Evolutionary conservation across 1,139 yeast genomes (phyloP), one percentile per base, ranked within the genome.

Genomic region (Taphrina flavorubra): DNA sequence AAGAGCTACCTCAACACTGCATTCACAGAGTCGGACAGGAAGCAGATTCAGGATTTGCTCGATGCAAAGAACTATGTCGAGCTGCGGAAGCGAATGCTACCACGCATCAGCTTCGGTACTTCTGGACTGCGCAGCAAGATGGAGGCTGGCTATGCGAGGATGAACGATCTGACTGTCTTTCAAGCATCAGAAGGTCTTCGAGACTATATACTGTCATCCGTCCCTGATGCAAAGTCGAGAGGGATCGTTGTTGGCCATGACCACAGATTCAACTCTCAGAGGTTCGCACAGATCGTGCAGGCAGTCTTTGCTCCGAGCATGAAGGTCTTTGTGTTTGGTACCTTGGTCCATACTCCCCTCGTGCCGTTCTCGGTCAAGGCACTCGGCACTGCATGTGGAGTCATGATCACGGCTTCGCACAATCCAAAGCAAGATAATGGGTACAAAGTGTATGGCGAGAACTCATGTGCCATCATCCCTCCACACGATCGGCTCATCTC

Each of bases 401-500:
- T 94, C 1, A 94, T 94, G 98, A 86, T 94, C 60, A 94, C 99
- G 0, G 98, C 99, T 0, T 90, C 97, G 68, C 99, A 94, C 78
- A 94, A 94, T 75, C 98, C 98, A 0, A 95, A 94, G 14, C 81
- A 83, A 72, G 98, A 92, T 76, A 94, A 94, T 75, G 99, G 99
- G 0, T 94, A 91, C 79, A 94, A 94, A 76, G 98, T 94, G 0
- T 71, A 94, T 79, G 91, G 95, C 85, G 81, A 84, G 16, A 94
- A 94, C 75, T 98, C 97, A 6, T 92, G 98, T 77, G 98, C 94
- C 77, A 94, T 94, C 72, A 91, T 92, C 63, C 95, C 97, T 0
- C 98, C 98, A 0, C 90, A 88, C 75, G 98, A 94, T 75, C 74
- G 76, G 5, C 87, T 83, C 0, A 94, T 94, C 73, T 92, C 97